These are phyloP conservation scores for Cenchrus americanus DNA, from an alignment of 176 grass and related monocot species.

Conservation along the genomic window DNA sequence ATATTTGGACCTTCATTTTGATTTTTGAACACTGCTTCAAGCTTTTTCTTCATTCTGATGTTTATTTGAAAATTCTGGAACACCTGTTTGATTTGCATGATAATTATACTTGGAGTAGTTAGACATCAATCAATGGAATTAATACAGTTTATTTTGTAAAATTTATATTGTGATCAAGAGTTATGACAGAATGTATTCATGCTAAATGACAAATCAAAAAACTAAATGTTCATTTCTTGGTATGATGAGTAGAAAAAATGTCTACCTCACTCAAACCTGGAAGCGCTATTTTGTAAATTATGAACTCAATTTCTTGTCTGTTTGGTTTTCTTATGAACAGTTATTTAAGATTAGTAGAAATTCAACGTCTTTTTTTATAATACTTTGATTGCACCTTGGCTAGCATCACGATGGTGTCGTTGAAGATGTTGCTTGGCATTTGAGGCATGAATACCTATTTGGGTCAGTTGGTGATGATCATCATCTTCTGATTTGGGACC, in stretches of 20 bases:
- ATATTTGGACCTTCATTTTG: background rate
- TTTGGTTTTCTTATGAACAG: slow-evolving; percentile 23
- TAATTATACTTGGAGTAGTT: slow-evolving; percentile 2
- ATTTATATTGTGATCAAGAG: slow-evolving; percentile 7
- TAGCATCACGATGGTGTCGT: slow-evolving; percentile 94
- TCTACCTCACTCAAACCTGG: background rate
- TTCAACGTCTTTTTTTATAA: slow-evolving; percentile 5
- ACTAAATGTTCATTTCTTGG: slow-evolving; percentile 1
- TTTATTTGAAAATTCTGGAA: slow-evolving; percentile 16
- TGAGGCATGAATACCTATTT: slow-evolving; percentile 90
- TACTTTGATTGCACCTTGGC: slow-evolving; percentile 34
- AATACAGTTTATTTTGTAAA: background rate
- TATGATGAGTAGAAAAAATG: background rate
- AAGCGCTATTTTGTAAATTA: slow-evolving; percentile 10
- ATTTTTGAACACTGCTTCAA: slow-evolving; percentile 10
- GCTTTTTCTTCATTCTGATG: slow-evolving; percentile 24
- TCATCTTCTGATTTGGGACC: slow-evolving; percentile 83
- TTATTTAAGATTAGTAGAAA: slow-evolving; percentile 20
- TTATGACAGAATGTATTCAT: background rate
- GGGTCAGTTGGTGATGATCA: slow-evolving; percentile 95
- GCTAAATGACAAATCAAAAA: slow-evolving; percentile 29
- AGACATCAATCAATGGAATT: background rate
- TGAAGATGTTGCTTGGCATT: slow-evolving; percentile 99
- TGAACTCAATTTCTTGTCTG: background rate
- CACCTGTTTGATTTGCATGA: background rate